phyloP scores from a whole-genome alignment of 306 rosid species.

The Benincasa hispida region DNA sequence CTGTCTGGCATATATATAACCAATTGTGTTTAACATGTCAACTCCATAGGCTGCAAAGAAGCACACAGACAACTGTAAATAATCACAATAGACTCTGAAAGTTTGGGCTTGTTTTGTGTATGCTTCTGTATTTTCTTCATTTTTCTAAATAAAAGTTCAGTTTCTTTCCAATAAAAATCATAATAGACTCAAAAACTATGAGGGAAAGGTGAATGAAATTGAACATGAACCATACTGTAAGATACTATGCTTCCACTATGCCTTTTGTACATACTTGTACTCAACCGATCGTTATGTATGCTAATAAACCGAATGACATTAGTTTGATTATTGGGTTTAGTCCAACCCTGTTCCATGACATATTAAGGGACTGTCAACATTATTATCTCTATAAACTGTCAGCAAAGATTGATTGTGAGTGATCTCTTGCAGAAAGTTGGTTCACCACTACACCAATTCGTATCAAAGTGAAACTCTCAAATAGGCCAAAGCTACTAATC shows the following conservation, averaged over 20 bases:
- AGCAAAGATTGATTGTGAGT: not conserved
- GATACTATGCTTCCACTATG: not conserved
- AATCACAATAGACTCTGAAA: not conserved
- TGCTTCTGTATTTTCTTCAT: not conserved
- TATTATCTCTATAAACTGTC: not conserved
- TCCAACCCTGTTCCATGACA: not conserved
- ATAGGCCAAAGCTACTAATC: not conserved
- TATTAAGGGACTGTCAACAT: not conserved
- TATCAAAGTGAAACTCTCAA: not conserved
- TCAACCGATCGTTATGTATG: not conserved
- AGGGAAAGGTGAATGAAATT: not conserved
- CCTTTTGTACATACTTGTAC: not conserved
- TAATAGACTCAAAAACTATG: not conserved
- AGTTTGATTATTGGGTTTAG: not conserved
- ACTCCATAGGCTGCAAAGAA: slow-evolving; percentile 67
- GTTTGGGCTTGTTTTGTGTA: not conserved
- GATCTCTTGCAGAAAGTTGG: not conserved
- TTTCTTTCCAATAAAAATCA: not conserved
- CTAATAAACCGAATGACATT: not conserved
- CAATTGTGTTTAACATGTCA: slow-evolving; percentile 91
- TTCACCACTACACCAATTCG: not conserved
- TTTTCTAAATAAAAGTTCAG: not conserved
- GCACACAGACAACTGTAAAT: not conserved
- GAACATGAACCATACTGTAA: not conserved
- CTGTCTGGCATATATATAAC: slow-evolving; percentile 91